Evolutionary conservation across 352 stramenopile genomes (phyloP), one percentile per base, ranked within the genome.

Genomic region (Globisporangium echinulatum): DNA sequence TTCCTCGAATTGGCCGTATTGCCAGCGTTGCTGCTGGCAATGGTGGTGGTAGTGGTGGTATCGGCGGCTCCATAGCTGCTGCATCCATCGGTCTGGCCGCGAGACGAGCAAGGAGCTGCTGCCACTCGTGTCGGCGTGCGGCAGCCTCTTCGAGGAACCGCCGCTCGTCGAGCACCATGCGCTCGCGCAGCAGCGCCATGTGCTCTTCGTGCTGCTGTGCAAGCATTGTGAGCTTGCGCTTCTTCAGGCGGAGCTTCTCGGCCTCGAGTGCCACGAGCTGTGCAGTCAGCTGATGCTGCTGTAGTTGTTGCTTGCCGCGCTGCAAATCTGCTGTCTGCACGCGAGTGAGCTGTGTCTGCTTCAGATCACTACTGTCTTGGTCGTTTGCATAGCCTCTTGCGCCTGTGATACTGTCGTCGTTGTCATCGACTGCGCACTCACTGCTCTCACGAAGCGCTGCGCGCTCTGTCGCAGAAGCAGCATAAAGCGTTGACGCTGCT

Each of bases 161-260:
- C 43, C 59, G 61, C 58, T 70, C 62, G 51, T 70, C 62, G 13
- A 68, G 56, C 48, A 62, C 52, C 15, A 68, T 17, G 0, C 67
- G 69, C 43, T 66, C 66, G 1, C 59, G 66, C 63, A 71, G 42
- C 46, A 79, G 54, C 43, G 59, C 67, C 63, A 79, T 69, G 38
- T 60, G 63, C 49, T 79, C 66, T 13, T 66, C 61, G 67, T 79
- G 71, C 33, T 79, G 71, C 55, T 66, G 54, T 40, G 44, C 63
- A 15, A 79, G 54, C 51, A 79, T 57, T 54, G 55, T 63, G 11
- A 79, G 50, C 52, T 79, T 77, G 33, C 71, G 66, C 13, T 73
- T 73, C 67, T 79, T 79, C 42, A 79, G 59, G 19, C 59, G 61
- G 40, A 79, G 61, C 65, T 77, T 79, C 64, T 77, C 69, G 10